Conservation (phyloP, 805 yeast species). For the Candida easanensis region DNA sequence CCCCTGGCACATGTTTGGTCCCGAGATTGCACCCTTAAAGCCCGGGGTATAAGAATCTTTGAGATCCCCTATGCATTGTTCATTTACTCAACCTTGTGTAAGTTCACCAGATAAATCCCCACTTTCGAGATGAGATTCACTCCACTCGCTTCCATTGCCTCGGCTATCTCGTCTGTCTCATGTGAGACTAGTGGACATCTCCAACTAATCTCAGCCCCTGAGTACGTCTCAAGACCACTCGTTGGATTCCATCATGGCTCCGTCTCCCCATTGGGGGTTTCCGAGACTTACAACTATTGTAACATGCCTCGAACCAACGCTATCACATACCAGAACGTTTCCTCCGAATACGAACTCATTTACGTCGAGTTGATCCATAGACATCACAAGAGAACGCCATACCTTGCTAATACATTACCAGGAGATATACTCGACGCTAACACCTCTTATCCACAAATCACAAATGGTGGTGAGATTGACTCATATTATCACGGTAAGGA, state of each 20-base stretch:
- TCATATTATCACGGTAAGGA: constrained; percentile 39
- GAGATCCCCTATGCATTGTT: too few species aligned
- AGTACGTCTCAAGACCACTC: constrained; percentile 18
- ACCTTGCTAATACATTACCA: constrained; percentile 35
- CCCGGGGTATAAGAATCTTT: too few species aligned
- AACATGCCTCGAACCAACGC: constrained; percentile 42
- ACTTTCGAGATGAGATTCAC: not conserved
- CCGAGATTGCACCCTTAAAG: too few species aligned
- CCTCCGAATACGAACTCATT: constrained; percentile 28
- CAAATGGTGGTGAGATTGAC: constrained; percentile 39
- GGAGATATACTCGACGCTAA: constrained; percentile 29
- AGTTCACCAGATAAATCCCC: not conserved
- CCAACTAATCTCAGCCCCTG: constrained; percentile 17
- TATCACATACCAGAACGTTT: constrained; percentile 28
- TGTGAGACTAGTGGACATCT: constrained; percentile 15
- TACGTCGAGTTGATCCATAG: constrained; percentile 42
- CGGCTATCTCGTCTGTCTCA: not conserved
- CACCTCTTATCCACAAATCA: constrained; percentile 36
- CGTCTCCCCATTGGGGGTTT: constrained; percentile 19
- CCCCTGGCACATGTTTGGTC: too few species aligned
- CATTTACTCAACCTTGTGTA: too few species aligned
- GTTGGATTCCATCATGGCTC: constrained; percentile 26
- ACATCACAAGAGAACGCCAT: constrained; percentile 44
- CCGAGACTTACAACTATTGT: constrained; percentile 41
- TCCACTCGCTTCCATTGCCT: constrained; percentile 2